Evolutionary conservation across 768 basidiomycete genomes (phyloP).

Genomic region (Suillus hirtellus): DNA sequence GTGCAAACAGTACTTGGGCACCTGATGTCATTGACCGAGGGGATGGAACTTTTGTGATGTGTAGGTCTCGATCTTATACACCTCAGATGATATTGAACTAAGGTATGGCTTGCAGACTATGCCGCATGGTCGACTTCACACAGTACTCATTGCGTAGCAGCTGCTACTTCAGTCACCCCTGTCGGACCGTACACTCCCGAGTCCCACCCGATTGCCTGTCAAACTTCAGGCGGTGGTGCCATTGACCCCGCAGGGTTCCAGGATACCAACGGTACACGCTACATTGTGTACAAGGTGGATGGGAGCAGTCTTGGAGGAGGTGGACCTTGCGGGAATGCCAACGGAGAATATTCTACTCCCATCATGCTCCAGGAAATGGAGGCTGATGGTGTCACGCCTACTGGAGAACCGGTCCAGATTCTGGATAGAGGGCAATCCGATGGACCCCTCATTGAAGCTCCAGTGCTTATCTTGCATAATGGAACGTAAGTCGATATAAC

Average conservation of each 20-base stretch:
- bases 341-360: slow-evolving; percentile 25
- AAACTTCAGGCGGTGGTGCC: slow-evolving; percentile 25
- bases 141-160: slow-evolving; percentile 28
- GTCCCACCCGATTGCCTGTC: slow-evolving; percentile 24
- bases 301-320: slow-evolving; percentile 27
- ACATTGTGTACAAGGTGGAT: slow-evolving; percentile 32
- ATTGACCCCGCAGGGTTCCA: slow-evolving; percentile 32
- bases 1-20: slow-evolving; percentile 20
- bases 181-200: slow-evolving; percentile 30
- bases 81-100: not conserved
- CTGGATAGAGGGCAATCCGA: slow-evolving; percentile 27
- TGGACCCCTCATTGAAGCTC: slow-evolving; percentile 33
- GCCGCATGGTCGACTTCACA: slow-evolving; percentile 15
- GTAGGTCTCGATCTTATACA: slow-evolving; percentile 10
- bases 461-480: slow-evolving; percentile 22
- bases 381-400: slow-evolving; percentile 25
- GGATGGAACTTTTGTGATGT: slow-evolving; percentile 22
- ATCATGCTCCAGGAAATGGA: slow-evolving; percentile 32
- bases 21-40: slow-evolving; percentile 22
- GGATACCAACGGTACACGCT: slow-evolving; percentile 26
- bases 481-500: slow-evolving; percentile 15
- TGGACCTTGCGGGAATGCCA: slow-evolving; percentile 25
- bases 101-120: slow-evolving; percentile 13
- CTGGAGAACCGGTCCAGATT: slow-evolving; percentile 25
- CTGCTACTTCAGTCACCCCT: slow-evolving; percentile 26